Evolutionary conservation across 23 red algal genomes (phyloP), one percentile per base, ranked within the genome.

Genomic region (Chondrus crispus): DNA sequence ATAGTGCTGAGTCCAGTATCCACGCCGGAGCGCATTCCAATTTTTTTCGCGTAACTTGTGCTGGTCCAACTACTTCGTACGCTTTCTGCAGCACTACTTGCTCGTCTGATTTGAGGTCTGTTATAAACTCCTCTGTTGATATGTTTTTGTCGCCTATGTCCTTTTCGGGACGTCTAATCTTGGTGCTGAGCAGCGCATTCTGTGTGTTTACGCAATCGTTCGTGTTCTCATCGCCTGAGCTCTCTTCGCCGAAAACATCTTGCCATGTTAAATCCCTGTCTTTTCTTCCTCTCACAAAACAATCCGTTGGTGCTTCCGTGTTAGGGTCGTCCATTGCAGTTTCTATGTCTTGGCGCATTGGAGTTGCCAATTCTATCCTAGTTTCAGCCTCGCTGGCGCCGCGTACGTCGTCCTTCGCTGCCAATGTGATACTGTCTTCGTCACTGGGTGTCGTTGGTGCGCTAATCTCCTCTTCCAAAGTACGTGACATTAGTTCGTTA

Each of bases 11-110:
- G 22, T 89, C 68, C 9, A 76, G 12, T 16, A 89, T 77, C 85
- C 85, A 89, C 20, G 36, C 14, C 1, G 85, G 69, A 6, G 85
- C 68, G 13, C 46, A 89, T 8, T 89, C 85, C 69, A 89, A 40
- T 28, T 78, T 6, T 2, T 78, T 76, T 24, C 69, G 44, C 10
- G 47, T 74, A 36, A 76, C 68, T 20, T 89, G 85, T 22, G 46
- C 19, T 35, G 30, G 19, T 42, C 68, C 85, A 5, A 49, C 49
- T 11, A 28, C 36, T 3, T 62, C 46, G 45, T 77, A 89, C 20
- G 76, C 57, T 0, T 78, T 48, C 13, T 76, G 35, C 69, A 76
- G 20, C 30, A 78, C 52, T 2, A 20, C 4, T 16, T 89, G 68
- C 38, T 89, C 49, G 28, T 89, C 69, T 2, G 48, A 60, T 72